Conservation (phyloP, 805 yeast genomes). For the Candida michaelii region DNA sequence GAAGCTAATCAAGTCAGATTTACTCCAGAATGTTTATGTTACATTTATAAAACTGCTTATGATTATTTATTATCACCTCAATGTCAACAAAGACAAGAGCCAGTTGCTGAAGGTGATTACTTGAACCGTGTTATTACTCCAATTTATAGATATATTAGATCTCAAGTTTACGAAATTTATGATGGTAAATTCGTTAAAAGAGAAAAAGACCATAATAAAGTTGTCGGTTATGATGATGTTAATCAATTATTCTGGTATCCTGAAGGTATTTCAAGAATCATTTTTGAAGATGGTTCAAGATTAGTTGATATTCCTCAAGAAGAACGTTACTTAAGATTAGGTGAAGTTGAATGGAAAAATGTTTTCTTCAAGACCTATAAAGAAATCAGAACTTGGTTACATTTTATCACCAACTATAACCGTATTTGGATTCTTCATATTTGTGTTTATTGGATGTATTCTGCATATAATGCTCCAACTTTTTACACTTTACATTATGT, state of each 20-base stretch:
- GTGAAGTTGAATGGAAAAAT: slow-evolving; percentile 88
- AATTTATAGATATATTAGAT: slow-evolving; percentile 71
- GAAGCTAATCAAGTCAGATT: slow-evolving; percentile 94
- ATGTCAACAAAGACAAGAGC: slow-evolving; percentile 83
- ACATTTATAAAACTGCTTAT: slow-evolving; percentile 90
- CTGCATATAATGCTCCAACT: slow-evolving; percentile 89
- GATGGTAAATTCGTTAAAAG: slow-evolving; percentile 83
- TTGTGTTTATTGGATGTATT: slow-evolving; percentile 90
- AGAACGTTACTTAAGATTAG: slow-evolving; percentile 85
- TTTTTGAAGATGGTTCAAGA: slow-evolving; percentile 88
- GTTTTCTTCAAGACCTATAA: slow-evolving; percentile 95
- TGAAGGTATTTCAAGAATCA: slow-evolving; percentile 93
- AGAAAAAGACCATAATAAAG: slow-evolving; percentile 78
- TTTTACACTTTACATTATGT: slow-evolving; percentile 83
- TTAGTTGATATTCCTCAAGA: slow-evolving; percentile 85
- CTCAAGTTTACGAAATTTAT: slow-evolving; percentile 77
- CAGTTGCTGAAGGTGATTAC: slow-evolving; percentile 88
- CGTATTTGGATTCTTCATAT: slow-evolving; percentile 97
- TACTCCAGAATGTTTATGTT: slow-evolving; percentile 86
- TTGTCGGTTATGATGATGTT: slow-evolving; percentile 95
- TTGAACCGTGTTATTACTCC: slow-evolving; percentile 93
- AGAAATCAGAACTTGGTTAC: slow-evolving; percentile 98
- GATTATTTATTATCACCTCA: slow-evolving; percentile 88
- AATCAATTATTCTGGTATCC: slow-evolving; percentile 99
- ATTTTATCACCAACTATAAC: slow-evolving; percentile 89